Base-by-base conservation (phyloP, 495 filamentous ascomycete genomes). In the Darksidea phi region DNA sequence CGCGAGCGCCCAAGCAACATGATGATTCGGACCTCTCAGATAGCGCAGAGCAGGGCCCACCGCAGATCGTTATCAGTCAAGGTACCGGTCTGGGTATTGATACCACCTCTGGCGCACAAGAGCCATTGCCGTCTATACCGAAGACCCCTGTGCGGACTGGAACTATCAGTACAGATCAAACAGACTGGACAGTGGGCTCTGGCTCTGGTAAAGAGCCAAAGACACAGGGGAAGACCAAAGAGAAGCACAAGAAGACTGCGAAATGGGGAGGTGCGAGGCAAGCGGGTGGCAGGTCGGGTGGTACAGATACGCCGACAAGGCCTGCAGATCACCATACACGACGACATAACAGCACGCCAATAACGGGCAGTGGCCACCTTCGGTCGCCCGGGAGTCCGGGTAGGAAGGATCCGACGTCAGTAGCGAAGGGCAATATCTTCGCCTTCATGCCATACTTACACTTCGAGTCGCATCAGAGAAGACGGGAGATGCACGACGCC, bases 361-460 rank as follows among this genome's bases (percentile, higher is more conserved):
- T 69, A 15, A 17, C 24, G 6, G 45, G 54, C 6, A 53, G 53
- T 36, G 32, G 49, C 1, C 52, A 63, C 42, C 38, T 65, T 37
- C 18, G 66, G 32, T 66, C 61, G 4, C 66, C 66, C n/a, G 66
- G 66, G 1, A 65, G 61, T n/a, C 66, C 66, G 1, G 66, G 62
- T 17, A 42, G 66, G 25, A 65, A 62, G 50, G 66, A 69, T 46
- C 52, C 66, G 13, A 62, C 54, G 7, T 43, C 47, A 12, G 47
- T 61, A 42, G 67, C 71, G 8, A 68, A 68, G 36, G 75, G 74
- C 8, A 79, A 86, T 53, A 80, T 86, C 52, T 83, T 84, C 41
- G 72, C 84, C 15, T 86, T 83, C 67, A 87, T 88, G 84, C 86
- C 86, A 1, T 88, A 85, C 64, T 71, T 87, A 15, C 85, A 87